Base-by-base conservation (phyloP, 2,329 filamentous ascomycete genomes). In the Colletotrichum sp. region DNA sequence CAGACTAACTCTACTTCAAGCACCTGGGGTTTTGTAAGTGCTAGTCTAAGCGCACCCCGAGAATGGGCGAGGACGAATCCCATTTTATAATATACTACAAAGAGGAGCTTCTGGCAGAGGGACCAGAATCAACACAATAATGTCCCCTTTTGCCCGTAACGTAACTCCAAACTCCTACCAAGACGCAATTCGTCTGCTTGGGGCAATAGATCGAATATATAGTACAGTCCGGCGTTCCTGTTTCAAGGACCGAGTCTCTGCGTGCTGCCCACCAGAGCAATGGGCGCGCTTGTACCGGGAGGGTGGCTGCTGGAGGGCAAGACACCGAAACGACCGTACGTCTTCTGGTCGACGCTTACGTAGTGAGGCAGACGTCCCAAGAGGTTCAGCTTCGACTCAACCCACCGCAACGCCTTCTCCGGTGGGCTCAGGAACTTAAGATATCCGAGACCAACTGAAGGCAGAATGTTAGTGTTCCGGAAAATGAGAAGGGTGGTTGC, bases 271-370 rank as follows among this genome's bases (percentile, higher is more conserved):
- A 94, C 87, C 75, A 94, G 90, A 71, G 92, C 92, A 79, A 94
- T 87, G 2, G 89, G 87, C 18, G 89, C 84, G 77, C 87, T 86
- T 8, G 86, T 82, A 62, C 82, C 81, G 44, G 84, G 80, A 21
- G 85, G 82, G 71, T 84, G 83, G 55, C 81, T 81, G 78, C 81
- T 88, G 2, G 92, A 90, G 4, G 96, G 96, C 72, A 99, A 87
- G 16, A 98, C 94, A 3, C 96, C 96, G 81, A 98, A 98, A 69
- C 96, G 91, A 9, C 96, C 96, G 81, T 96, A 98, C 8, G 95
- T 98, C 89, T 98, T 98, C 85, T 98, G 96, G 82, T 99, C 96
- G 18, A 98, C 93, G 72, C 95, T 98, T 64, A 99, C 94, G 81
- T 98, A 99, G 85, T 98, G 95, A 60, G 96, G 96, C 30, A 99